These are phyloP conservation scores for Flaveria floridana DNA, from an alignment of 140 eudicot genomes.

Conservation along the genomic window DNA sequence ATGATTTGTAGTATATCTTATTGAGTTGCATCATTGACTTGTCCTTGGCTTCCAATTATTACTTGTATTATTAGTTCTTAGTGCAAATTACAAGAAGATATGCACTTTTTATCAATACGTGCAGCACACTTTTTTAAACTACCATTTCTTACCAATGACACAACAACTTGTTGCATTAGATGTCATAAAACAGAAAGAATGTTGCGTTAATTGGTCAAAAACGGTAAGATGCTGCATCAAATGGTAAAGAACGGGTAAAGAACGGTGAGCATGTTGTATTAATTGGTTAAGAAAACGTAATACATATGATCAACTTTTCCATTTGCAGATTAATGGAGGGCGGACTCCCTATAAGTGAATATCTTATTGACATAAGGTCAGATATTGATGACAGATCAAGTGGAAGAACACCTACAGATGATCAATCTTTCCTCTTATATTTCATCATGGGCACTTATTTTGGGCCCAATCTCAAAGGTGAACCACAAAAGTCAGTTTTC, in stretches of 20 bases:
- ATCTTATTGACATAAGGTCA: slow-evolving; percentile 43
- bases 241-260: not conserved
- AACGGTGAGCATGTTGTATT: not conserved
- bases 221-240: not conserved
- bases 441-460: slow-evolving; percentile 84
- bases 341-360: slow-evolving; percentile 36
- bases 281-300: not conserved
- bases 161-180: not conserved
- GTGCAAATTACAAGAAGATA: not conserved
- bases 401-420: slow-evolving; percentile 48
- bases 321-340: slow-evolving; percentile 43
- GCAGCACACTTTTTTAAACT: not conserved
- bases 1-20: not conserved
- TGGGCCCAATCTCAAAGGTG: slow-evolving; percentile 64
- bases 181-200: not conserved
- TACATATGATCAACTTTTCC: not conserved
- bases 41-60: not conserved
- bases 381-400: slow-evolving; percentile 39
- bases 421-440: slow-evolving; percentile 67
- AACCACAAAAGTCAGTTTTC: slow-evolving; percentile 50
- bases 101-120: not conserved
- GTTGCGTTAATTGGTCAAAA: not conserved
- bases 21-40: not conserved
- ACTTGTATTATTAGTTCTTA: not conserved
- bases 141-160: not conserved